Evolutionary conservation across 169 alveolate genomes (phyloP), one percentile per base, ranked within the genome.

Genomic region (Babesia divergens): DNA sequence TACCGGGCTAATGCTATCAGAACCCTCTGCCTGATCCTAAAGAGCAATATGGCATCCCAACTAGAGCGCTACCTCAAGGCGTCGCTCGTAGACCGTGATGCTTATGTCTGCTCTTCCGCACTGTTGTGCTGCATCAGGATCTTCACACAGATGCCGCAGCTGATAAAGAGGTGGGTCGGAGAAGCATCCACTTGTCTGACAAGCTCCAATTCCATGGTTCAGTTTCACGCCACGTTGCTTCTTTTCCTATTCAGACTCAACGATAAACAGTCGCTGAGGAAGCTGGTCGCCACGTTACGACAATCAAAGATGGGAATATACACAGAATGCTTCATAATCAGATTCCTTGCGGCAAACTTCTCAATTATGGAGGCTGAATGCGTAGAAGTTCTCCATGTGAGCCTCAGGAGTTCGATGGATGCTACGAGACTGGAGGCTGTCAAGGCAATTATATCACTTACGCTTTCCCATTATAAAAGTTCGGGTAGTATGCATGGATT

Each of bases 1-100:
- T 95, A 92, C 81, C 89, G 97, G 69, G 99, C 99, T 13, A 94
- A 94, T 72, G 98, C 99, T 40, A 89, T 97, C 59, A 91, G 99
- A 59, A 97, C 96, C 6, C 90, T 97, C 42, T 92, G 98, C 55
- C 93, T 93, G 75, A 94, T 96, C 40, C 91, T 96, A 40, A 99
- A 96, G 69, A 93, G 94, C 16, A 84, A 95, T 0, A 90, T 94
- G 92, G 94, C 97, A 8, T 89, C 96, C 29, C 97, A 94, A 74
- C 91, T 97, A 29, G 99, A 97, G 85, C 89, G 99, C 59, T 96
- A 94, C 79, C 82, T 94, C 53, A 93, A 93, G 76, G 84, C 94
- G 50, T 95, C 98, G 16, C 83, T 96, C 40, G 96, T 92, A 35
- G 99, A 96, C 86, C 92, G 88, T 55, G 93, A 91, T 72, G 87